A percentile compares a stretch with the other conserved stretches of the same genome.
Conservation (phyloP, 2,329 filamentous ascomycete species). For the Pseudogymnoascus sp. region DNA sequence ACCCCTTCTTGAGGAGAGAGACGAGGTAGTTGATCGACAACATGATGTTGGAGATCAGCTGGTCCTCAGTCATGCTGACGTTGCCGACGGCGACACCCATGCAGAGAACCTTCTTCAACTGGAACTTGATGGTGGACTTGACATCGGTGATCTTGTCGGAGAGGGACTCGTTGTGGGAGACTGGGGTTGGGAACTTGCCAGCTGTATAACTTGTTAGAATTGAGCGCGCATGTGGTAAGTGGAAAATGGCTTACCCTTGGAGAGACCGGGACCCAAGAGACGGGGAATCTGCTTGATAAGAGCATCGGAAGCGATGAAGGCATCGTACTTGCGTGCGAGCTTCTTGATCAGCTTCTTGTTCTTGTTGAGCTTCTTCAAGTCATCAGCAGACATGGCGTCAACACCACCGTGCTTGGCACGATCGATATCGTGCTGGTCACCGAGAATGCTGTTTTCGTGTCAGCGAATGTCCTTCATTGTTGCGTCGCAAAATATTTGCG, state of each 20-base stretch:
- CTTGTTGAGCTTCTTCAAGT: slow-evolving; percentile 99
- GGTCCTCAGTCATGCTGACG: slow-evolving; percentile 93
- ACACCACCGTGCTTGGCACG: slow-evolving; percentile 98
- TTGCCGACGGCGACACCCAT: slow-evolving; percentile 99
- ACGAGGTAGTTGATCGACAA: slow-evolving; percentile 99
- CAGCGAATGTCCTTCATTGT: slow-evolving; percentile 20
- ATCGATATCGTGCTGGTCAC: slow-evolving; percentile 98
- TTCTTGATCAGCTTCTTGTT: slow-evolving; percentile 99
- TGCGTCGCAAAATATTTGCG: slow-evolving; percentile 11
- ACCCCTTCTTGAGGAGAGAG: slow-evolving; percentile 99
- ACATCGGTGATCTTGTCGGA: slow-evolving; percentile 95
- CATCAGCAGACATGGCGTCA: slow-evolving; percentile 96
- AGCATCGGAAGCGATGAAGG: slow-evolving; percentile 93
- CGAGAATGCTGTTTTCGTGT: slow-evolving; percentile 56
- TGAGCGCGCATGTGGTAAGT: background rate
- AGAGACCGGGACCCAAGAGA: slow-evolving; percentile 97
- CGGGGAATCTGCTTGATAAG: slow-evolving; percentile 99
- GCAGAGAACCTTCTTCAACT: slow-evolving; percentile 99
- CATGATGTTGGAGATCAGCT: slow-evolving; percentile 98
- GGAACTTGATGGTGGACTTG: slow-evolving; percentile 99
- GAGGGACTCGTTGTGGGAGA: slow-evolving; percentile 95
- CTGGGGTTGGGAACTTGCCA: slow-evolving; percentile 98
- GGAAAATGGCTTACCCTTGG: slow-evolving; percentile 61
- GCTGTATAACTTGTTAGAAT: slow-evolving; percentile 46
- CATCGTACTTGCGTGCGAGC: slow-evolving; percentile 99